Conservation (phyloP, 139 green algal species). For the Chara braunii region DNA sequence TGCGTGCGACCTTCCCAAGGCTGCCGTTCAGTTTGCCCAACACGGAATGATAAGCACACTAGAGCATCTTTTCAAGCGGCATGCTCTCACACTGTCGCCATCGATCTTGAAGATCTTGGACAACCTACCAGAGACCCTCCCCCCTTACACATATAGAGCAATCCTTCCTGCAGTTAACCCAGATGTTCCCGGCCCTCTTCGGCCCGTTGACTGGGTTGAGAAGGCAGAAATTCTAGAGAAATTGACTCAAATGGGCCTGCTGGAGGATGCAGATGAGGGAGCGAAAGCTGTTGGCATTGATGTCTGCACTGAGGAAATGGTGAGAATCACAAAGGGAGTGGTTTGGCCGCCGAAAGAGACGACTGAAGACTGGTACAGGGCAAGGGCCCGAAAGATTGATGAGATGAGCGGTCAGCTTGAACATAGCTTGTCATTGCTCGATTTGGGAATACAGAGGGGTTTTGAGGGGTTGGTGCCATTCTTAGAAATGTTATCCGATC, state of each 20-base stretch:
- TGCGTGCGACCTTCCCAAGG: neutral
- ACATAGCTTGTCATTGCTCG: conserved; percentile 17
- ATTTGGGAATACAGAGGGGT: conserved; percentile 14
- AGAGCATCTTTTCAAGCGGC: conserved; percentile 21
- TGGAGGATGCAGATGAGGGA: neutral
- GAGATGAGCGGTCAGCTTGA: conserved; percentile 25
- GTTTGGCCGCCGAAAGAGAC: neutral
- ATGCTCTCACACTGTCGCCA: conserved; percentile 4
- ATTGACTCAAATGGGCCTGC: too few species aligned
- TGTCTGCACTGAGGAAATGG: conserved; percentile 22
- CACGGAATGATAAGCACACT: conserved; percentile 3
- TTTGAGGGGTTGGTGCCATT: conserved; percentile 3
- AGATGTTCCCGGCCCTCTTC: neutral
- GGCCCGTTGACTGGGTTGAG: conserved; percentile 24
- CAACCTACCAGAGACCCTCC: conserved; percentile 25
- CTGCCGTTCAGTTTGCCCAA: neutral
- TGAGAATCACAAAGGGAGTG: neutral
- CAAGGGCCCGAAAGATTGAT: conserved; percentile 16
- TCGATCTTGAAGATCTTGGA: conserved; percentile 13
- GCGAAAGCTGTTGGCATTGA: too few species aligned
- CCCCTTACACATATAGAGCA: conserved; percentile 13
- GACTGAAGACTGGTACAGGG: conserved; percentile 23
- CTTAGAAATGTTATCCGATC: conserved; percentile 19
- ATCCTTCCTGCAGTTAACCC: conserved; percentile 13
- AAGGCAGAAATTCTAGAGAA: neutral